phyloP scores from a whole-genome alignment of 306 rosid species.

The Citrullus mucosospermus region DNA sequence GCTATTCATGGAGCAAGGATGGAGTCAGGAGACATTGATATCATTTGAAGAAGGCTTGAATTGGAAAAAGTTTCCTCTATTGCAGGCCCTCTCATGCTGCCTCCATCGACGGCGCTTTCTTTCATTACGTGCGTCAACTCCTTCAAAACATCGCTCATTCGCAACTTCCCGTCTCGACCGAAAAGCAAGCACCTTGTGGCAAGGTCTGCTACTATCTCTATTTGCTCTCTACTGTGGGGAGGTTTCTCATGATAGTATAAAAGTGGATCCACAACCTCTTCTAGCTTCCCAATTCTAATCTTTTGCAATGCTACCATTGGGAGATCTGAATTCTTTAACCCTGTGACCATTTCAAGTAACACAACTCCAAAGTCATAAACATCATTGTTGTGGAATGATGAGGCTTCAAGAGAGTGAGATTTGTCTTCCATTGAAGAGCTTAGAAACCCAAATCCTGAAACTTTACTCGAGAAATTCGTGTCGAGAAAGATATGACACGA shows the following conservation, averaged over 20 bases:
- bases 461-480: slow-evolving; percentile 41
- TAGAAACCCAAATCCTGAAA: slow-evolving; percentile 56
- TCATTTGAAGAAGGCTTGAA: slow-evolving; percentile 96
- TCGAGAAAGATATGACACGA: slow-evolving; percentile 53
- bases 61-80: slow-evolving; percentile 89
- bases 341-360: slow-evolving; percentile 71
- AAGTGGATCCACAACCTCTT: slow-evolving; percentile 69
- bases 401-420: slow-evolving; percentile 18
- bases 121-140: slow-evolving; percentile 44
- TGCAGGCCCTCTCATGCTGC: slow-evolving; percentile 32
- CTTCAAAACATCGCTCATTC: slow-evolving; percentile 64
- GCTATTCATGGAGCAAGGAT: slow-evolving; percentile 34
- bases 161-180: slow-evolving; percentile 70
- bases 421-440: slow-evolving; percentile 16
- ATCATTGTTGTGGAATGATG: slow-evolving; percentile 35
- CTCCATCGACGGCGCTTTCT: slow-evolving; percentile 39
- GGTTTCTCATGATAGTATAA: slow-evolving; percentile 65
- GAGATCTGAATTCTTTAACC: slow-evolving; percentile 46
- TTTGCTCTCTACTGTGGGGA: slow-evolving; percentile 42
- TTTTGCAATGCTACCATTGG: slow-evolving; percentile 50
- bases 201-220: slow-evolving; percentile 73
- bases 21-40: slow-evolving; percentile 97
- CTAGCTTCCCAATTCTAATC: slow-evolving; percentile 58
- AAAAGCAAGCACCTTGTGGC: slow-evolving; percentile 76
- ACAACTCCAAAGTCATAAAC: slow-evolving; percentile 69